These are phyloP conservation scores for Amoebophrya sp. DNA, from an alignment of 169 alveolate genomes.

Conservation along the genomic window DNA sequence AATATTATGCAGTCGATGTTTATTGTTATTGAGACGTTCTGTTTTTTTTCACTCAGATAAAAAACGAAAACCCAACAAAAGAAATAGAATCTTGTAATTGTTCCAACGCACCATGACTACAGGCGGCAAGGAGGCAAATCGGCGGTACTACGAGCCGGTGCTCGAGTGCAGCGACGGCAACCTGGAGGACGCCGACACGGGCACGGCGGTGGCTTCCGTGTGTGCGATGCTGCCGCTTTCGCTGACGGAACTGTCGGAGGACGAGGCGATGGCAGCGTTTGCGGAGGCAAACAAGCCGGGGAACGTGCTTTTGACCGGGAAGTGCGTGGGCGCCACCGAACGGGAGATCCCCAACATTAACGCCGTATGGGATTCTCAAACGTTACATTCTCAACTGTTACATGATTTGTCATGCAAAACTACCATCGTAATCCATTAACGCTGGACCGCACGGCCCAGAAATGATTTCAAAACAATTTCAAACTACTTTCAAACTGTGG, in stretches of 20 bases:
- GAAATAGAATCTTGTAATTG: too few species aligned
- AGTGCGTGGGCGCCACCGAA: not conserved
- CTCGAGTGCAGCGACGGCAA: conserved; percentile 2
- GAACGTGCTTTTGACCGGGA: not conserved
- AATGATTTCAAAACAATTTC: too few species aligned
- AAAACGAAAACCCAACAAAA: too few species aligned
- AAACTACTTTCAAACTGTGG: too few species aligned
- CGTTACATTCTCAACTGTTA: too few species aligned
- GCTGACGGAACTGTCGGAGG: not conserved
- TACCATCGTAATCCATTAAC: too few species aligned
- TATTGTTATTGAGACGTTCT: too few species aligned
- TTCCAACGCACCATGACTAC: not conserved
- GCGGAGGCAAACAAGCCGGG: not conserved
- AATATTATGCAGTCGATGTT: too few species aligned
- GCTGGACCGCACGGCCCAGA: too few species aligned
- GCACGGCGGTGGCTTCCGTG: not conserved
- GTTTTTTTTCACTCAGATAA: too few species aligned
- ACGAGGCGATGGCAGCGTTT: not conserved
- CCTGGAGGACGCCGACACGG: not conserved
- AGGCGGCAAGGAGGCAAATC: not conserved
- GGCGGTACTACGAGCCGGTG: not conserved
- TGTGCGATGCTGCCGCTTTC: not conserved
- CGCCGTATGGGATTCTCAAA: too few species aligned
- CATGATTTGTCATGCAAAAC: too few species aligned
- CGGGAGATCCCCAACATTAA: not conserved